These are phyloP conservation scores for Epicoccum nigrum DNA, from an alignment of 2,329 filamentous ascomycete genomes.

Conservation along the genomic window DNA sequence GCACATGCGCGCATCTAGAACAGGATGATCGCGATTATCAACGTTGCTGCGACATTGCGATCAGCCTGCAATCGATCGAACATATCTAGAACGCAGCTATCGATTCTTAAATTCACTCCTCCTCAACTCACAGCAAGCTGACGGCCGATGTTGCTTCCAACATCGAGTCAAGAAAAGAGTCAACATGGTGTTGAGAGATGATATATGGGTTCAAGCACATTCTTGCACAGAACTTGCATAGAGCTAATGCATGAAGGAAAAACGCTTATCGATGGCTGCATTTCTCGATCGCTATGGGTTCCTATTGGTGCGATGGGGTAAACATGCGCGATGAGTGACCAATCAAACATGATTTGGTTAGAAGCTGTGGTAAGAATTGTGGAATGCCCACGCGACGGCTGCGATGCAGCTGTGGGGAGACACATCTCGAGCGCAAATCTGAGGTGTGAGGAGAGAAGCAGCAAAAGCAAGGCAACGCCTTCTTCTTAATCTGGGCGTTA, in stretches of 20 bases:
- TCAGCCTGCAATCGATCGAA: not conserved
- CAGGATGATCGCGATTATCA: not conserved
- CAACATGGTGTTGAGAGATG: conserved; percentile 17
- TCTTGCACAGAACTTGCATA: conserved; percentile 16
- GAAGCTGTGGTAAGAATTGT: conserved; percentile 13
- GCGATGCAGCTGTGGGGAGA: conserved; percentile 19
- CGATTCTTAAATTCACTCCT: too few species aligned
- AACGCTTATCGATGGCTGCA: conserved; percentile 26
- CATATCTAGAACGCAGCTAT: not conserved
- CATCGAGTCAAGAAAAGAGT: conserved; percentile 7
- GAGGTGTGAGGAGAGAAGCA: conserved; percentile 13
- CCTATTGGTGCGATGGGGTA: not conserved
- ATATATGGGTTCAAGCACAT: conserved; percentile 14
- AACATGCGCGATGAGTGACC: not conserved
- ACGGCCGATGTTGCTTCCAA: not conserved
- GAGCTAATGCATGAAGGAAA: conserved; percentile 23
- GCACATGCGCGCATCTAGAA: not conserved
- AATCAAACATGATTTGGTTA: not conserved
- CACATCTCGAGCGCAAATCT: conserved; percentile 23
- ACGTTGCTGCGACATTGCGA: not conserved
- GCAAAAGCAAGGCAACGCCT: conserved; percentile 7
- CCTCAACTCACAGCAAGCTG: not conserved
- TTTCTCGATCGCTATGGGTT: not conserved
- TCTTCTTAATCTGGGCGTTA: conserved; percentile 7
- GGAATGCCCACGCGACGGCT: conserved; percentile 9